Evolutionary conservation across 805 yeast species (phyloP), one percentile per base, ranked within the genome.

Genomic region (Saccharomycopsis sp.): DNA sequence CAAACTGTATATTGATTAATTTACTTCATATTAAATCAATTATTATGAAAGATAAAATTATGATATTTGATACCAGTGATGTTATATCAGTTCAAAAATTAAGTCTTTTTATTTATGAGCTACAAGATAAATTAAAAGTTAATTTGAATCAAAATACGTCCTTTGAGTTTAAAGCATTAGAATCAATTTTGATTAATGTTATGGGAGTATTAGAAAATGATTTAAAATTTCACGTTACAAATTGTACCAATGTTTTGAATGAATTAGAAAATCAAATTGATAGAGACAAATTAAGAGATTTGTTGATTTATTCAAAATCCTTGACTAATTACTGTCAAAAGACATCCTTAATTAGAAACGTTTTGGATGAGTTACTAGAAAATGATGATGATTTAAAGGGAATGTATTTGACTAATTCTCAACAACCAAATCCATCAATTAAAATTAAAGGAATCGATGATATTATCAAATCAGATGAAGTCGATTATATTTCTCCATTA

Each of bases 161-260:
- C 0, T 92, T 87, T 58, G 98, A 92, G 54, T 78, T 88, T 53
- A 65, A 94, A 36, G 98, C 96, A 0, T 56, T 92, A 30, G 98
- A 92, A 53, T 77, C 94, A 0, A 81, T 92, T 6, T 70, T 92
- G 47, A 76, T 85, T 23, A 79, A 83, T 39, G 94, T 85, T 2
- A 70, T 86, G 29, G 69, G 82, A 1, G 82, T 86, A 45, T 62
- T 92, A 36, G 79, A 79, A 35, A 78, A 88, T 1, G 98, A 92
- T 55, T 76, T 88, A 82, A 80, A 79, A 50, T 86, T 84, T 4
- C 92, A 85, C 49, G 72, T 76, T 5, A 80, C 82, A 0, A 80
- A 83, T 5, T 76, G 89, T 12, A 73, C 73, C 34, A 82, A 83
- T 4, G 74, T 88, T 6, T 62, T 92, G 33, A 63, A 66, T 26